Base-by-base conservation (phyloP, 345 rosid genomes). In the Pistacia integerrima region DNA sequence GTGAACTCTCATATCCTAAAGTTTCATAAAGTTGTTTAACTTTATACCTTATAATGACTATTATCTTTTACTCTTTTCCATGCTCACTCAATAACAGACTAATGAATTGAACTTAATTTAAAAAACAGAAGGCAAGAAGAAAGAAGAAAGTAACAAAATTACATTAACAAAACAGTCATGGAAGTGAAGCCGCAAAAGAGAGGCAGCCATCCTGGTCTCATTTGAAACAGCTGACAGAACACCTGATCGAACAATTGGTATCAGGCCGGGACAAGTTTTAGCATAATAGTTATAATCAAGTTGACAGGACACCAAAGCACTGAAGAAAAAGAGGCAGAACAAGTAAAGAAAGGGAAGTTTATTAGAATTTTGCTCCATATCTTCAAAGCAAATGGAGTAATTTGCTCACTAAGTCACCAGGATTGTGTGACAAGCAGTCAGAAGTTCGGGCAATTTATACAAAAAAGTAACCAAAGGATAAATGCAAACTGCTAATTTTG, bases 161-260 rank as follows among this genome's bases (percentile, higher is more conserved):
- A 89, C 95, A 69, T 88, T 82, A 25, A 89, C 90, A 44, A 91
- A 79, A 71, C 95, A 89, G 75, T 91, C 93, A 69, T 91, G 95
- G 84, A 88, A 88, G 77, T 88, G 92, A 77, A 90, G 91, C 74
- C 92, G 82, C 75, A 89, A 46, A 51, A 90, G 84, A 65, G 95
- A 91, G 14, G 95, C 93, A 0, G 90, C 90, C 89, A 89, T 89
- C 66, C 95, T 82, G 2, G 90, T 84, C 46, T 89, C 95, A 56
- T 91, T 91, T 11, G 80, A 18, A 9, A 89, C 82, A 20, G 95
- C 95, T 0, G 88, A 84, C 83, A 70, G 78, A 68, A 91, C 83
- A 16, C 88, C 88, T 28, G 9, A 78, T 22, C 87, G 85, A 48
- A 91, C 87, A 28, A 86, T 84, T 48, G 35, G 82, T 1, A 74